These are phyloP conservation scores for Eucalyptus polyanthemos DNA, from an alignment of 345 rosid species.

Conservation along the genomic window DNA sequence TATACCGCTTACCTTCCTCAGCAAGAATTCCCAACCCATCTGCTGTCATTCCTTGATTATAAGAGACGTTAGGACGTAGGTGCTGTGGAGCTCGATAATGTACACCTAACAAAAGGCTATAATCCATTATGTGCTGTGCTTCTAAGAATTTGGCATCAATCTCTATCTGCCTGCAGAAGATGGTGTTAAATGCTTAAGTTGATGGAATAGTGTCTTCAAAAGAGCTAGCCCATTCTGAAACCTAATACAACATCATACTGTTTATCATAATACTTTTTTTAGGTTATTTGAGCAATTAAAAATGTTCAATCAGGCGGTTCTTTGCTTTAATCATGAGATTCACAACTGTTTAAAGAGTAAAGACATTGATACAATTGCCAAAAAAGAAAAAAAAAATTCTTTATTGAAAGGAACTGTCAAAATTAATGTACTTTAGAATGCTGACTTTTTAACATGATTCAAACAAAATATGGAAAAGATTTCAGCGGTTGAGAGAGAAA, in stretches of 20 bases:
- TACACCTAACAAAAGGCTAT: conserved; percentile 94
- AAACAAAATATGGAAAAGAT: neutral
- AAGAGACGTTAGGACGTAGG: conserved; percentile 34
- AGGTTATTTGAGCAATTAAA: neutral
- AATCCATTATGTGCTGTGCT: conserved; percentile 88
- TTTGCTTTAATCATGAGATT: neutral
- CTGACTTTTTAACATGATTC: neutral
- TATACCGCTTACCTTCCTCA: conserved; percentile 58
- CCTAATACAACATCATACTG: neutral
- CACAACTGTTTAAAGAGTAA: neutral
- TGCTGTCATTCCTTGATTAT: conserved; percentile 19
- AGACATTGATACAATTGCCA: neutral
- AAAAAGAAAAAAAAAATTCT: neutral
- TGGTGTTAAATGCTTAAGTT: neutral
- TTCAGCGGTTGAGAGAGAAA: neutral
- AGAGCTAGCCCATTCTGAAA: neutral
- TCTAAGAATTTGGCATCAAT: conserved; percentile 78
- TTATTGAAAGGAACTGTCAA: neutral
- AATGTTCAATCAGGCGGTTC: neutral
- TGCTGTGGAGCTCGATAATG: conserved; percentile 98
- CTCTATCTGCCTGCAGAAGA: conserved; percentile 64
- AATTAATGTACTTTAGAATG: neutral
- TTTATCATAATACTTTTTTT: neutral
- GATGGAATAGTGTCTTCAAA: neutral
- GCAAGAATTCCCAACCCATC: conserved; percentile 79